Conservation (phyloP, 2,329 filamentous ascomycete genomes). For the Atkinsonella texensis region DNA sequence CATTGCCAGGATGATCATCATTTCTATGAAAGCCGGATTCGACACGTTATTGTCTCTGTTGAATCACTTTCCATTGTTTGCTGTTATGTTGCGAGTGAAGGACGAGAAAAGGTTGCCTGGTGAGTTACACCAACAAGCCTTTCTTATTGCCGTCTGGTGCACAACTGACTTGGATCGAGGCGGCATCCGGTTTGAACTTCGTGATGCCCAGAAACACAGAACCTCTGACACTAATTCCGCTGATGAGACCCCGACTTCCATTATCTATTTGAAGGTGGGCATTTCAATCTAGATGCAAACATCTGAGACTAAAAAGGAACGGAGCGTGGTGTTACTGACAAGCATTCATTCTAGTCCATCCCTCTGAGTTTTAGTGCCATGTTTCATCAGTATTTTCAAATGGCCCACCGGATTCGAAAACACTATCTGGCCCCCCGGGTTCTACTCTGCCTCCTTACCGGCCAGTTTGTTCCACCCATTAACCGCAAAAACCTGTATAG, state of each 20-base stretch:
- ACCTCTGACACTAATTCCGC: conserved; percentile 24
- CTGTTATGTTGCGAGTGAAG: conserved; percentile 89
- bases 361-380: conserved; percentile 85
- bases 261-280: conserved; percentile 72
- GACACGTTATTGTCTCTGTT: conserved; percentile 88
- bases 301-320: neutral
- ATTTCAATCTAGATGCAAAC: neutral
- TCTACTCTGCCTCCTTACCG: conserved; percentile 75
- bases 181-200: conserved; percentile 82
- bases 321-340: neutral
- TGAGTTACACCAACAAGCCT: conserved; percentile 24
- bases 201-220: conserved; percentile 51
- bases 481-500: conserved; percentile 92
- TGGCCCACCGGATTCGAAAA: conserved; percentile 81
- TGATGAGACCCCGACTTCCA: conserved; percentile 54
- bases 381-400: conserved; percentile 95
- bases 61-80: conserved; percentile 96
- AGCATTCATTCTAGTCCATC: conserved; percentile 53
- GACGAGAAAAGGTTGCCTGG: conserved; percentile 83
- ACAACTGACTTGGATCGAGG: conserved; percentile 10
- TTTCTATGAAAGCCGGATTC: conserved; percentile 78
- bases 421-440: conserved; percentile 89
- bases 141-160: neutral
- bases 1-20: conserved; percentile 86
- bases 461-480: conserved; percentile 88